Evolutionary conservation across 768 basidiomycete species (phyloP).

Genomic region (Mrakia gelida): DNA sequence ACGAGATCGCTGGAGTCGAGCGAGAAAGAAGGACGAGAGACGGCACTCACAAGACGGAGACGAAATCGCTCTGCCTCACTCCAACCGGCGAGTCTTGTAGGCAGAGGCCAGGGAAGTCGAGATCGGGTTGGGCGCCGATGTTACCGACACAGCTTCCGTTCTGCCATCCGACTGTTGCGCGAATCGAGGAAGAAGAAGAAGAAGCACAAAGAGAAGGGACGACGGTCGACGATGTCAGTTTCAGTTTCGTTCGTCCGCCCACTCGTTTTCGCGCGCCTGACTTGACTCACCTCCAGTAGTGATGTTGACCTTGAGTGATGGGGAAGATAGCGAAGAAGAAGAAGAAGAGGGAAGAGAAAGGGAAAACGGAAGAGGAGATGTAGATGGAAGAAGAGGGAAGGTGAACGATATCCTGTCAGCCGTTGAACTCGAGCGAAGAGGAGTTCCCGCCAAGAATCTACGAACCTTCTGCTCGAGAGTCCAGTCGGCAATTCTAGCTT

Average conservation of each 20-base stretch:
- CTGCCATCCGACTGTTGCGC: constrained; percentile 35
- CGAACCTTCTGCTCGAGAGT: constrained; percentile 54
- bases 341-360: not conserved
- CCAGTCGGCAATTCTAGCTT: constrained; percentile 42
- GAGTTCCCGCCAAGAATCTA: not conserved
- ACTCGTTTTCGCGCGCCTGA: no score
- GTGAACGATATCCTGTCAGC: not conserved
- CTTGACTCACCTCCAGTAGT: constrained; percentile 51
- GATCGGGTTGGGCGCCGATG: constrained; percentile 51
- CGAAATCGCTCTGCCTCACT: not conserved
- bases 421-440: not conserved
- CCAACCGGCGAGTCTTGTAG: constrained; percentile 51
- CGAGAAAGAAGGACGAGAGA: no score
- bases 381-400: not conserved
- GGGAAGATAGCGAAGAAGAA: no score
- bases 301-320: constrained; percentile 45
- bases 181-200: not conserved
- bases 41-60: not conserved
- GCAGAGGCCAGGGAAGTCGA: constrained; percentile 53
- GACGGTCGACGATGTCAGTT: not conserved
- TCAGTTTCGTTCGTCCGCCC: no score
- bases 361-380: not conserved
- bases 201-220: no score
- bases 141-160: constrained; percentile 51
- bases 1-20: no score